These are phyloP conservation scores for Metschnikowia reukaufii DNA, from an alignment of 805 yeast genomes.

Conservation along the genomic window DNA sequence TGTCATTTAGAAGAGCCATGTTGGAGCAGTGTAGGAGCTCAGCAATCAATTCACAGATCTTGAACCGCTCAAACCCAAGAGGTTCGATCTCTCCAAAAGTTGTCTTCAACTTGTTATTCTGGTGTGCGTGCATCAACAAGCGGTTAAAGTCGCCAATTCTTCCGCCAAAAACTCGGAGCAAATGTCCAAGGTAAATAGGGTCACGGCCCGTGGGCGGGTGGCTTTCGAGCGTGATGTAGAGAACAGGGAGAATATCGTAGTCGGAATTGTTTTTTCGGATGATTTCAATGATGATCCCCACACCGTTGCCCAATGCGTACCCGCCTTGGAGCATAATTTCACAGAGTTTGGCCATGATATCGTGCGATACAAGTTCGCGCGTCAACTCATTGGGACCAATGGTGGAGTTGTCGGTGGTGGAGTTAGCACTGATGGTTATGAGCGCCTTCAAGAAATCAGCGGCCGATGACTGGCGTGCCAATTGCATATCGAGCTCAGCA, in stretches of 20 bases:
- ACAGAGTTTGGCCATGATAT: slow-evolving; percentile 37
- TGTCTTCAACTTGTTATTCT: slow-evolving; percentile 21
- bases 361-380: slow-evolving; percentile 41
- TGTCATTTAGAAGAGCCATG: slow-evolving; percentile 47
- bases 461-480: slow-evolving; percentile 41
- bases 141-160: slow-evolving; percentile 38
- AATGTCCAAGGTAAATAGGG: slow-evolving; percentile 46
- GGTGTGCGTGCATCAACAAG: slow-evolving; percentile 29
- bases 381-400: slow-evolving; percentile 50
- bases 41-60: slow-evolving; percentile 47
- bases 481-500: slow-evolving; percentile 17
- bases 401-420: slow-evolving; percentile 45
- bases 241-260: slow-evolving; percentile 45
- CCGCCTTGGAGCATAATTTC: slow-evolving; percentile 46
- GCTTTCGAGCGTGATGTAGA: slow-evolving; percentile 44
- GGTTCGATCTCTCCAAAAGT: slow-evolving; percentile 38
- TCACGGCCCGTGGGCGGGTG: slow-evolving; percentile 51
- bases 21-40: slow-evolving; percentile 48
- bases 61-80: slow-evolving; percentile 46
- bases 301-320: slow-evolving; percentile 47
- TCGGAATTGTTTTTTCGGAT: slow-evolving; percentile 47
- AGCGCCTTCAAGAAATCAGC: slow-evolving; percentile 47
- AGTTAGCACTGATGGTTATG: slow-evolving; percentile 47
- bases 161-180: slow-evolving; percentile 40
- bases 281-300: slow-evolving; percentile 48